Evolutionary conservation across 257 asterid genomes (phyloP).

Genomic region (Solanum etuberosum): DNA sequence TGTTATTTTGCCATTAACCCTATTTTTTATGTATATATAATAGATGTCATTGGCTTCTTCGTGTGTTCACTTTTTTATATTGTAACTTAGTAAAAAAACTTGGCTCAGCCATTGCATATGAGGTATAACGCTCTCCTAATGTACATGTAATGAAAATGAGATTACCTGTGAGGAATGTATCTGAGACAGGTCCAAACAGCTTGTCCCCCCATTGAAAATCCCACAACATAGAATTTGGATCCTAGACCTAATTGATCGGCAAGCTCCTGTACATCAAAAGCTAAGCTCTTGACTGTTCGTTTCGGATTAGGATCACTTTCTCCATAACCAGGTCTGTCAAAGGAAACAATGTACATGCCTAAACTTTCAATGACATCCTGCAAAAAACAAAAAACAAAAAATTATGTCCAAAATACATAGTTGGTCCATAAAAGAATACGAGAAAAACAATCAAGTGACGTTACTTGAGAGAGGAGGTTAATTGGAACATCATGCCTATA

Average conservation of each 20-base stretch:
- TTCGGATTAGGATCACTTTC: constrained; percentile 82
- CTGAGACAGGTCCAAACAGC: constrained; percentile 72
- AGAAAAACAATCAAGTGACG: not conserved
- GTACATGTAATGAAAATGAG: not conserved
- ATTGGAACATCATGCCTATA: constrained; percentile 39
- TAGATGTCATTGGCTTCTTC: not conserved
- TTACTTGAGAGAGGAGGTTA: constrained; percentile 41
- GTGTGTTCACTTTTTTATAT: not conserved
- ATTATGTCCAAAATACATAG: not conserved
- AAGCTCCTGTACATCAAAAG: constrained; percentile 69
- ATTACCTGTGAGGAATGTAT: constrained; percentile 85
- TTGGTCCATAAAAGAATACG: not conserved
- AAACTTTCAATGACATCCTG: constrained; percentile 58
- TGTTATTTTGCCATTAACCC: not conserved
- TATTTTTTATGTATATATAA: not conserved
- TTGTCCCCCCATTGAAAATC: constrained; percentile 91
- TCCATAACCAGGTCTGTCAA: constrained; percentile 94
- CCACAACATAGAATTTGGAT: constrained; percentile 56
- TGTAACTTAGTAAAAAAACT: not conserved
- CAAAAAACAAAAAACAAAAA: not conserved
- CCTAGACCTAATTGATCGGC: constrained; percentile 82
- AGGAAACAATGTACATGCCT: constrained; percentile 58
- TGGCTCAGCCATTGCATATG: not conserved
- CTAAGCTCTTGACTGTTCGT: constrained; percentile 52
- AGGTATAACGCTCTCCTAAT: not conserved